Conservation (phyloP, 2,329 filamentous ascomycete species). For the Ascochyta clinopodiicola region DNA sequence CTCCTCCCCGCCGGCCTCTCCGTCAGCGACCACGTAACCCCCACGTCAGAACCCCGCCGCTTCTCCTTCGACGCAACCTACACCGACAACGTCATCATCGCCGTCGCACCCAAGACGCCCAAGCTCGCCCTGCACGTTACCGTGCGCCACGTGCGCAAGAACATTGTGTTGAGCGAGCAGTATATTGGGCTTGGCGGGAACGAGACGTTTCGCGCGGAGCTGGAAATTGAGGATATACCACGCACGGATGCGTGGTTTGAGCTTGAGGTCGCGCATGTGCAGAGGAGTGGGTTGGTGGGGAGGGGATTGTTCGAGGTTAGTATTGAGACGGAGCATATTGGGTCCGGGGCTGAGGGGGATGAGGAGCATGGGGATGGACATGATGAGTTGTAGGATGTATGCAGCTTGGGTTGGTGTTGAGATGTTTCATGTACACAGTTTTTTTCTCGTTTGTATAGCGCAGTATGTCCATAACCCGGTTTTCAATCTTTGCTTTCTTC, state of each 20-base stretch:
- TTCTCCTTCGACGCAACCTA: slow-evolving; percentile 28
- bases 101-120: slow-evolving; percentile 25
- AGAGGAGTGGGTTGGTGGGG: slow-evolving; percentile 20
- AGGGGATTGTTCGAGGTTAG: slow-evolving; percentile 31
- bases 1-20: slow-evolving; percentile 26
- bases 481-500: too few species aligned
- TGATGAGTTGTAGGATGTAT: slow-evolving; percentile 4
- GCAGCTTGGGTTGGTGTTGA: too few species aligned
- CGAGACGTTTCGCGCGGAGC: slow-evolving; percentile 22
- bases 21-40: slow-evolving; percentile 27
- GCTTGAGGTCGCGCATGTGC: slow-evolving; percentile 27
- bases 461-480: too few species aligned
- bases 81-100: slow-evolving; percentile 21
- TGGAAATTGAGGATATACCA: slow-evolving; percentile 27
- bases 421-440: too few species aligned
- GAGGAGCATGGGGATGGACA: neutral
- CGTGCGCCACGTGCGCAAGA: slow-evolving; percentile 27
- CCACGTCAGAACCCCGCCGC: slow-evolving; percentile 24
- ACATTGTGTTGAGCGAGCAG: slow-evolving; percentile 24
- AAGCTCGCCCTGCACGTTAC: slow-evolving; percentile 20
- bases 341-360: neutral
- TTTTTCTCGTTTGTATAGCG: too few species aligned
- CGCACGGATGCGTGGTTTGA: slow-evolving; percentile 34
- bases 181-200: slow-evolving; percentile 25
- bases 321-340: slow-evolving; percentile 23